A percentile compares a stretch with the other conserved stretches of the same genome.
phyloP scores from a whole-genome alignment of 192 early-diverging fungal genomes.

The Kappamyces sp. region DNA sequence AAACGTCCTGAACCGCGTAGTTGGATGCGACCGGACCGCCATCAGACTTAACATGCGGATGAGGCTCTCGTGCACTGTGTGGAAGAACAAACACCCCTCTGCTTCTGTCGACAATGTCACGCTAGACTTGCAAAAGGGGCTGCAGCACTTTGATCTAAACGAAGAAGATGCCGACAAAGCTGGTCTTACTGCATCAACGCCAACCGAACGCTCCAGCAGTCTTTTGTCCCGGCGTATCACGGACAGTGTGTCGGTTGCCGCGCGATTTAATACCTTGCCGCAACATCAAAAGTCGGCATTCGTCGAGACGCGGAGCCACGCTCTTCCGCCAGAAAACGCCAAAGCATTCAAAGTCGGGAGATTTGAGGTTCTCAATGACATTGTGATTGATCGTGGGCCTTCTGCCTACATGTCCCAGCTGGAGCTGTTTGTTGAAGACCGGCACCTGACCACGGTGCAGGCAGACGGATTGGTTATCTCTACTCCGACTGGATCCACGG shows the following conservation, averaged over 20 bases:
- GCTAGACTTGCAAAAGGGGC: too few species aligned
- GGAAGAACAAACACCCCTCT: slow-evolving; percentile 28
- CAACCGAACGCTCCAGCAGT: too few species aligned
- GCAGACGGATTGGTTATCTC: slow-evolving; percentile 89
- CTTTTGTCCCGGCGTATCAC: too few species aligned
- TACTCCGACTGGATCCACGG: slow-evolving; percentile 80
- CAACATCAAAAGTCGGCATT: too few species aligned
- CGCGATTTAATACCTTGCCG: too few species aligned
- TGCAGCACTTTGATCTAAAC: too few species aligned
- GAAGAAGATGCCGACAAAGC: too few species aligned
- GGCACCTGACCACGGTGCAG: slow-evolving; percentile 88
- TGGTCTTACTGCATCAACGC: too few species aligned
- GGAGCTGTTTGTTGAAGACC: slow-evolving; percentile 76
- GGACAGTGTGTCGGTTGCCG: too few species aligned
- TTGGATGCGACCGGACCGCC: slow-evolving; percentile 37
- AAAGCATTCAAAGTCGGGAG: slow-evolving; percentile 9
- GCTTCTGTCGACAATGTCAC: too few species aligned
- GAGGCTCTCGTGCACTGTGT: slow-evolving; percentile 89
- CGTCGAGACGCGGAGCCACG: slow-evolving; percentile 17
- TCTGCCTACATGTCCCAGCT: slow-evolving; percentile 83
- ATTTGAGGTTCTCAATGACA: slow-evolving; percentile 91
- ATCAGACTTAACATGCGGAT: slow-evolving; percentile 86
- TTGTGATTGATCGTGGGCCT: slow-evolving; percentile 90
- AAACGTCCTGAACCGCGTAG: slow-evolving; percentile 48
- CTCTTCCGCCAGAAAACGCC: slow-evolving; percentile 25